Evolutionary conservation across 345 rosid species (phyloP).

Genomic region (Pugionium dolabratum): DNA sequence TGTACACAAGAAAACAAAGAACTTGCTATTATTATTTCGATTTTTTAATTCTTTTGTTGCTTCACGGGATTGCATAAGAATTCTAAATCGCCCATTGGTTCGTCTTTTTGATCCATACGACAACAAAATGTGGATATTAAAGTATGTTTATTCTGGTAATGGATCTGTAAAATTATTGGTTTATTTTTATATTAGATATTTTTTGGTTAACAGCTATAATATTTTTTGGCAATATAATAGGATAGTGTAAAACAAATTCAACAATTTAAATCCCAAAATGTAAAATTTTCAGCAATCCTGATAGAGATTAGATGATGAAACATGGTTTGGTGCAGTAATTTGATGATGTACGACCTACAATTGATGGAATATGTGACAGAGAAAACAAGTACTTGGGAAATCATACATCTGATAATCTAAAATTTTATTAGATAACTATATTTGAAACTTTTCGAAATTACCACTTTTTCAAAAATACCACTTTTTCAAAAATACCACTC

Average conservation of each 20-base stretch:
- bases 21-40: background rate
- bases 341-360: constrained; percentile 5
- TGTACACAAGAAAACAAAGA: constrained; percentile 22
- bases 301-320: background rate
- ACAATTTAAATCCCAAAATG: background rate
- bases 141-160: constrained; percentile 16
- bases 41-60: background rate
- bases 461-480: no score
- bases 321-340: background rate
- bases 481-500: no score
- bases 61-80: constrained; percentile 43
- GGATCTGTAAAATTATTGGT: constrained; percentile 15
- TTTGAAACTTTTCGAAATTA: background rate
- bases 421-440: background rate
- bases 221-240: background rate
- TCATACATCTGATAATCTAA: background rate
- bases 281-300: background rate
- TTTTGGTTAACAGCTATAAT: background rate
- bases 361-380: background rate
- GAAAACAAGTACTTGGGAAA: background rate
- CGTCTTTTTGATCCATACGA: constrained; percentile 13
- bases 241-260: background rate
- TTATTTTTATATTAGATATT: background rate
- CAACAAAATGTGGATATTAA: background rate
- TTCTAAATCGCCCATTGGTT: constrained; percentile 33